Conservation (phyloP, 345 rosid species). For the Aethionema arabicum region DNA sequence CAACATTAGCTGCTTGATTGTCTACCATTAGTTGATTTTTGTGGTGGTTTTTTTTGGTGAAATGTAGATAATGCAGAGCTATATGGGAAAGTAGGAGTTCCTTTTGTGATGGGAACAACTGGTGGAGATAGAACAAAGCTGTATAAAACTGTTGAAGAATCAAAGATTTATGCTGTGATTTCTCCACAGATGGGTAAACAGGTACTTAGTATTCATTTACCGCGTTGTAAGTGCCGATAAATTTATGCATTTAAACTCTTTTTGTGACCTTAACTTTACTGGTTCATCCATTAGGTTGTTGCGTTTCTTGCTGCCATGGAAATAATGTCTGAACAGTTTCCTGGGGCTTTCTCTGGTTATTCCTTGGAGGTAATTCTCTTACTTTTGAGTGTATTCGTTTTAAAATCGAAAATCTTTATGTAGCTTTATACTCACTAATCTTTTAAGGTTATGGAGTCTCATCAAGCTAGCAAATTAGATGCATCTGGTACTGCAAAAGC, state of each 20-base stretch:
- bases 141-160: constrained; percentile 62
- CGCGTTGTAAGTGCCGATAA: neutral
- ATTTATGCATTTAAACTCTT: neutral
- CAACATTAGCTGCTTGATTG: constrained; percentile 11
- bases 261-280: constrained; percentile 18
- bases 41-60: neutral
- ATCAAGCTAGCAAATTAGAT: constrained; percentile 84
- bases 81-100: constrained; percentile 86
- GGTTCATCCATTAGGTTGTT: constrained; percentile 57
- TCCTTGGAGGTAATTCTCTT: constrained; percentile 58
- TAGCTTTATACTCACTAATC: constrained; percentile 4
- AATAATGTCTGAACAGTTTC: constrained; percentile 86
- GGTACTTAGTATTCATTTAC: constrained; percentile 35
- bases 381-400: neutral
- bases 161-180: constrained; percentile 77
- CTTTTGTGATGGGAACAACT: constrained; percentile 94
- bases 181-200: constrained; percentile 98
- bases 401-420: neutral
- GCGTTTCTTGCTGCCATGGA: constrained; percentile 98
- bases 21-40: neutral
- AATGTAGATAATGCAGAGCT: constrained; percentile 68
- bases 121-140: constrained; percentile 75
- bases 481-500: constrained; percentile 95
- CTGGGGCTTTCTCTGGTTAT: constrained; percentile 90
- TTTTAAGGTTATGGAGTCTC: constrained; percentile 85